Conservation (phyloP, 805 yeast species). For the Candida pseudoglaebosa region DNA sequence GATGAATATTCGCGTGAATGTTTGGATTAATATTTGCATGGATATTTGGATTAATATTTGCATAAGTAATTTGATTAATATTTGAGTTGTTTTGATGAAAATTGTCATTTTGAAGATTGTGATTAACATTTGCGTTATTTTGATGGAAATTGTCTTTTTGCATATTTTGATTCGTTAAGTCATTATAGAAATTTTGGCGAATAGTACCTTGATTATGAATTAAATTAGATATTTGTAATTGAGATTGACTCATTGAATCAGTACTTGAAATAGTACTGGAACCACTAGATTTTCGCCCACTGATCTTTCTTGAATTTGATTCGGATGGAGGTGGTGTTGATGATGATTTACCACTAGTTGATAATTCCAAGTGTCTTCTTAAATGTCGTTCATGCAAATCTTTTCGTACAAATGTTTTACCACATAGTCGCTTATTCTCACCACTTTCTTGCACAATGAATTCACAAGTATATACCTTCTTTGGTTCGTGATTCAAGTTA, state of each 20-base stretch:
- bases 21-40: no score
- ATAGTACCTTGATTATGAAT: conserved; percentile 14
- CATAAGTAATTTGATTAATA: not conserved
- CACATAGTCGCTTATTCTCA: conserved; percentile 43
- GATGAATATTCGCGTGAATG: no score
- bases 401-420: conserved; percentile 58
- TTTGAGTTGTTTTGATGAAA: not conserved
- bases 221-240: conserved; percentile 18
- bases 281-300: conserved; percentile 3
- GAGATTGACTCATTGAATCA: conserved; percentile 5
- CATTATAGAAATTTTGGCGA: no score
- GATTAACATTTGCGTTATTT: not conserved
- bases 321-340: conserved; percentile 1
- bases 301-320: not conserved
- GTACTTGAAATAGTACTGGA: conserved; percentile 3
- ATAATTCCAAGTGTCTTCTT: conserved; percentile 22
- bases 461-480: conserved; percentile 54
- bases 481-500: conserved; percentile 54
- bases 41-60: not conserved
- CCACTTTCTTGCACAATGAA: conserved; percentile 39
- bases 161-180: no score
- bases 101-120: not conserved
- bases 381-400: conserved; percentile 47
- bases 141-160: not conserved
- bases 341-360: not conserved